A percentile compares a stretch with the other conserved stretches of the same genome.
phyloP scores from a whole-genome alignment of 208 protist genomes.

The Leishmania mexicana region DNA sequence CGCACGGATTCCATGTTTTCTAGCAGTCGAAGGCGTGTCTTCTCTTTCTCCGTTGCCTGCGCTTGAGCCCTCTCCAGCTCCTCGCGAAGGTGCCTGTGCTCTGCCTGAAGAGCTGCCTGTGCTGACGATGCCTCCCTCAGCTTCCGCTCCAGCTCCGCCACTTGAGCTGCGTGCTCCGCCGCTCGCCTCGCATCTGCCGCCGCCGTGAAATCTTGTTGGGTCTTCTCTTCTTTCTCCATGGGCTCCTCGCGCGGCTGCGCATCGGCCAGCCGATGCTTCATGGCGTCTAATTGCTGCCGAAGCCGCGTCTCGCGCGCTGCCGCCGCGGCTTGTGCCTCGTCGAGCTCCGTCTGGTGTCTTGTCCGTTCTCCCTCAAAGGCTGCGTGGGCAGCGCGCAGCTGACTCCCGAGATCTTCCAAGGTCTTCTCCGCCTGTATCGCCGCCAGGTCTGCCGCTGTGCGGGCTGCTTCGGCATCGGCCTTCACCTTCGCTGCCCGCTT shows the following conservation, averaged over 20 bases:
- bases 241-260: conserved; percentile 2
- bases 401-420: conserved; percentile 7
- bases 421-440: conserved; percentile 8
- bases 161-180: conserved; percentile 1
- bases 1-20: background rate
- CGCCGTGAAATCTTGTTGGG: background rate
- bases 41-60: conserved; percentile 1
- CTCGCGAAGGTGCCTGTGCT: background rate
- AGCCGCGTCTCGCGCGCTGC: conserved; percentile 4
- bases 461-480: background rate
- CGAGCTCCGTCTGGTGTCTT: background rate
- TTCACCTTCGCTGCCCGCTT: conserved; percentile 7
- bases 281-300: background rate
- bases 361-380: conserved; percentile 4
- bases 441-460: background rate
- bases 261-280: conserved; percentile 5
- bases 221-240: background rate
- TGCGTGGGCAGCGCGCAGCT: conserved; percentile 13
- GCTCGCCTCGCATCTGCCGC: conserved; percentile 9
- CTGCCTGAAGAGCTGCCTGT: conserved; percentile 5
- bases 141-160: conserved; percentile 15
- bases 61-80: conserved; percentile 1
- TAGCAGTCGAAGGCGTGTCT: background rate
- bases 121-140: conserved; percentile 9
- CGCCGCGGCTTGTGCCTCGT: background rate